These are phyloP conservation scores for Primulina huaijiensis DNA, from an alignment of 257 asterid genomes.

Conservation along the genomic window DNA sequence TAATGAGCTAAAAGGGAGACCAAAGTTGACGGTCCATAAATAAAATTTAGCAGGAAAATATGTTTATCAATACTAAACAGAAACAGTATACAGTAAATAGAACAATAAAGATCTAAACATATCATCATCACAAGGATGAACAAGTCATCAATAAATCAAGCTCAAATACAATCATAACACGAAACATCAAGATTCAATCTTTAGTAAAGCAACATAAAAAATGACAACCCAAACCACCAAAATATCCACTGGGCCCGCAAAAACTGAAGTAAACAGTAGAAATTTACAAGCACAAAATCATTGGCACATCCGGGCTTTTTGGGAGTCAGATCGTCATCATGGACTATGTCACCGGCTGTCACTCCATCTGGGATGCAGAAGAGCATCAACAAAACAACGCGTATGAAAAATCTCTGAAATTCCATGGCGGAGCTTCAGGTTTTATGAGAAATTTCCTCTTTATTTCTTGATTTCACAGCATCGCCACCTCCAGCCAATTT, in stretches of 20 bases:
- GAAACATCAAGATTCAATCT: constrained; percentile 23
- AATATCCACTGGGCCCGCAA: constrained; percentile 20
- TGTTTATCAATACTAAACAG: constrained; percentile 4
- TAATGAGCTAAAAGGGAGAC: not conserved
- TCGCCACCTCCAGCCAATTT: constrained; percentile 17
- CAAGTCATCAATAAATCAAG: constrained; percentile 6
- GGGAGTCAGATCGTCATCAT: constrained; percentile 46
- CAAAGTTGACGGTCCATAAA: not conserved
- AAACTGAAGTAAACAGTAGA: constrained; percentile 15
- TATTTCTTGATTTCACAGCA: constrained; percentile 23
- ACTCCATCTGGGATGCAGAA: constrained; percentile 37
- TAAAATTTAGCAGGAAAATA: not conserved
- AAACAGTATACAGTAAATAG: not conserved
- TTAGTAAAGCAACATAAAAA: constrained; percentile 7
- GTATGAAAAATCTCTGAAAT: constrained; percentile 33
- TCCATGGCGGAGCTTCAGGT: constrained; percentile 41
- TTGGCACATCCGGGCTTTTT: constrained; percentile 90
- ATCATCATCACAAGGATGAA: constrained; percentile 1
- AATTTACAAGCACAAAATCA: constrained; percentile 72
- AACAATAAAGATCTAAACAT: constrained; percentile 10
- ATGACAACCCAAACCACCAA: constrained; percentile 15
- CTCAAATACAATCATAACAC: constrained; percentile 8
- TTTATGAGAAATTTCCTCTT: constrained; percentile 1
- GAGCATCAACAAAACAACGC: constrained; percentile 34
- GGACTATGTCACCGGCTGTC: constrained; percentile 78